Conservation (phyloP, 2,329 filamentous ascomycete genomes). For the Cladophialophora immunda region DNA sequence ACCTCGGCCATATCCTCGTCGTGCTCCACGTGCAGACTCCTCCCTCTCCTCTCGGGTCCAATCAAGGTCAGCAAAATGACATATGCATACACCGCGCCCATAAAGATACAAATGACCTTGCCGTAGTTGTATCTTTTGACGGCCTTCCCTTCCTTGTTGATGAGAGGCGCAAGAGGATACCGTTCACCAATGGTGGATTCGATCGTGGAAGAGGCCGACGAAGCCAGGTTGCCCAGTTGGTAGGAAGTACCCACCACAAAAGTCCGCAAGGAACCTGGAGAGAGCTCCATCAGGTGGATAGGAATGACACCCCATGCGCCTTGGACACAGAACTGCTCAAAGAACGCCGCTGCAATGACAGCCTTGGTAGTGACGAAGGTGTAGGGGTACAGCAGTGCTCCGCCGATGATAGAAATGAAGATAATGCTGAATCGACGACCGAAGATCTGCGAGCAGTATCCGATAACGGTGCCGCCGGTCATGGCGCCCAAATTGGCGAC, state of each 20-base stretch:
- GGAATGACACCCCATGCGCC: conserved; percentile 80
- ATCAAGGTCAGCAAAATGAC: conserved; percentile 60
- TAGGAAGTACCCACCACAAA: conserved; percentile 71
- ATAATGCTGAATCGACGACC: conserved; percentile 76
- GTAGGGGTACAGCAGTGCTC: conserved; percentile 84
- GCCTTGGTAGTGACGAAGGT: conserved; percentile 70
- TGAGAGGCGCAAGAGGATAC: conserved; percentile 70
- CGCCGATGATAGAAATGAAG: conserved; percentile 69
- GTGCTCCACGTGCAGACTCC: conserved; percentile 57
- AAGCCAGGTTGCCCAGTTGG: conserved; percentile 70
- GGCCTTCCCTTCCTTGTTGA: conserved; percentile 53
- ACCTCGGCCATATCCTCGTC: conserved; percentile 58
- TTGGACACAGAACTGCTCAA: conserved; percentile 81
- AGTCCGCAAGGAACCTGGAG: conserved; percentile 67
- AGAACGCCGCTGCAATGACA: conserved; percentile 83
- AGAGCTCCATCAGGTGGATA: conserved; percentile 72
- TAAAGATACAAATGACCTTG: conserved; percentile 88
- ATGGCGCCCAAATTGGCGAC: conserved; percentile 77
- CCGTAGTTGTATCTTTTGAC: conserved; percentile 74
- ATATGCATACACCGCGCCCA: conserved; percentile 80
- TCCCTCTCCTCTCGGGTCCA: conserved; percentile 59
- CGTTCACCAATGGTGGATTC: conserved; percentile 77
- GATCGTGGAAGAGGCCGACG: conserved; percentile 73
- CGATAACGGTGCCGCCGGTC: conserved; percentile 71
- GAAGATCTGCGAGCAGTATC: conserved; percentile 73